Base-by-base conservation (phyloP, 371 early-diverging fungal species). In the Lichtheimia ornata region DNA sequence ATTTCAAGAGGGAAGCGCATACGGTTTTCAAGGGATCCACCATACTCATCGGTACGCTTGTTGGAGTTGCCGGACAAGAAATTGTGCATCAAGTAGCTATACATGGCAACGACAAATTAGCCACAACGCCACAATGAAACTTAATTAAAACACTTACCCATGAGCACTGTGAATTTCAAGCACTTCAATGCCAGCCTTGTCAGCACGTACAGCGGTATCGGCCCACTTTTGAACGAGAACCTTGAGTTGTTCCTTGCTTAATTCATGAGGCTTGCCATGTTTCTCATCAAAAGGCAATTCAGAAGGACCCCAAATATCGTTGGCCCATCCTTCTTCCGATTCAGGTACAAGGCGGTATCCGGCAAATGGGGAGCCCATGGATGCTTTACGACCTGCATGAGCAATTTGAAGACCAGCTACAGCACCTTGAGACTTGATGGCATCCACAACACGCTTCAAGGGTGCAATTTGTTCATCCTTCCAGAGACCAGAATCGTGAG, bases 11-110 rank as follows among this genome's bases (percentile, higher is more conserved):
- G 61, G 65, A 93, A 83, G 5, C 93, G 83, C 18, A 78, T 76
- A 42, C 94, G 86, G 77, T 93, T 93, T 62, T 92, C 91, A 53
- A 90, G 82, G 0, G 87, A 81, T 1, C 93, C 92, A 47, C 89
- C 92, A 65, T 94, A 96, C 53, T 87, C 67, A 67, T 96, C 97
- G 0, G 92, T 91, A 42, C 97, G 87, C 25, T 83, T 63, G 78
- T 96, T 97, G 45, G 88, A 81, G 17, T 90, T 64, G 0, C 94
- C 92, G 25, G 91, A 91, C 20, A 93, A 66, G 66, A 97, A 97
- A 66, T 82, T 81, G 68, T 86, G 83, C 51, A 93, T 58, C 53
- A 95, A 74, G 72, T 94, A 95, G 3, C 93, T 92, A 63, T 12
- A 30, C 76, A 35, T 88, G 2, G 96, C 2, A 22, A 22, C 2